Conservation (phyloP, 1,284 basidiomycete genomes). For the Ustilago crameri region DNA sequence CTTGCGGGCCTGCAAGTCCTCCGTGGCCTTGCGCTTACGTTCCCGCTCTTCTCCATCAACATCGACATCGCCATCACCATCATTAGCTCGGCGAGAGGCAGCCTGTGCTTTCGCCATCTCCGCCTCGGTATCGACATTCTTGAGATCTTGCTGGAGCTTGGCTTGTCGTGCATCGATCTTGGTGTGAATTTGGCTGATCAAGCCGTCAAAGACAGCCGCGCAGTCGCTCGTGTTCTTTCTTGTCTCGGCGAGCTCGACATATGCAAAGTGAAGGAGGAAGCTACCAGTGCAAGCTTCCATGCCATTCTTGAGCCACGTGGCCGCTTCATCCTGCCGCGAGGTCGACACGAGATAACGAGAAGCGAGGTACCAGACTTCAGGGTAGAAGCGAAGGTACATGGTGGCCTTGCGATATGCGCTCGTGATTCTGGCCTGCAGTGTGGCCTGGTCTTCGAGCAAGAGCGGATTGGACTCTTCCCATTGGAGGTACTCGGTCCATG, state of each 20-base stretch:
- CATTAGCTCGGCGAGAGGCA: constrained; percentile 57
- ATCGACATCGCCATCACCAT: constrained; percentile 68
- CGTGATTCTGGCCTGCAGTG: constrained; percentile 78
- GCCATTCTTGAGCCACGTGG: constrained; percentile 83
- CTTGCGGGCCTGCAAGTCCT: constrained; percentile 69
- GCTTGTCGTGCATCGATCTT: constrained; percentile 79
- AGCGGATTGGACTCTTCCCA: constrained; percentile 97
- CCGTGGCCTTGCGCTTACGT: constrained; percentile 73
- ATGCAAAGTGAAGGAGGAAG: constrained; percentile 87
- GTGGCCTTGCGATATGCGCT: constrained; percentile 88
- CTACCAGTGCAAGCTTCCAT: constrained; percentile 88
- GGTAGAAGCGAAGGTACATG: constrained; percentile 90
- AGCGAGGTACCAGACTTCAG: constrained; percentile 96
- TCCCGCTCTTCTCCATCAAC: constrained; percentile 71
- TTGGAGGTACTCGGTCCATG: constrained; percentile 91
- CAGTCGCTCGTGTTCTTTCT: constrained; percentile 69
- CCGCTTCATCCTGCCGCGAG: constrained; percentile 84
- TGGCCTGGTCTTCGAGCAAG: constrained; percentile 81
- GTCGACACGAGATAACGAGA: constrained; percentile 80
- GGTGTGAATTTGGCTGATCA: constrained; percentile 77
- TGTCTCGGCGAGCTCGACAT: constrained; percentile 83
- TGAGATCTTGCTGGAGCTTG: constrained; percentile 71
- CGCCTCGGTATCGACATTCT: constrained; percentile 67
- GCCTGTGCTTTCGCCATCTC: constrained; percentile 45
- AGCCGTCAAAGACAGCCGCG: constrained; percentile 72